Evolutionary conservation across 2,329 filamentous ascomycete genomes (phyloP).

Genomic region (Colletotrichum sp.): DNA sequence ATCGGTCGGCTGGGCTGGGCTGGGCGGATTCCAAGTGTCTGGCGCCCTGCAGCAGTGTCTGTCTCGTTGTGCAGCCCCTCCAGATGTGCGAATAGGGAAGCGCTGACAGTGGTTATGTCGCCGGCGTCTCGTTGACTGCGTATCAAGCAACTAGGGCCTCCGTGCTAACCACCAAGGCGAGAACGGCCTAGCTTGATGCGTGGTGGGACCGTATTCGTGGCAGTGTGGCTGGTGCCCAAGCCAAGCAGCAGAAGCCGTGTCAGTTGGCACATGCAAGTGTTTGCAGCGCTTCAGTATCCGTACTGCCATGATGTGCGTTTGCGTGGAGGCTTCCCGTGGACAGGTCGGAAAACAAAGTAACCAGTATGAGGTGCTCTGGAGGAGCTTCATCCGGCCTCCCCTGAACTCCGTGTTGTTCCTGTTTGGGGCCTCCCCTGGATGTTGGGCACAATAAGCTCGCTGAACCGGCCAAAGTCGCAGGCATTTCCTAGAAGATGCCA

Average conservation of each 20-base stretch:
- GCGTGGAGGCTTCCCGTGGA: background rate
- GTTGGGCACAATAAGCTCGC: background rate
- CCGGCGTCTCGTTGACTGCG: background rate
- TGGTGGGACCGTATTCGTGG: constrained; percentile 5
- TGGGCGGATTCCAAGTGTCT: constrained; percentile 8
- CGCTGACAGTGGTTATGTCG: background rate
- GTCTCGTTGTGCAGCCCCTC: background rate
- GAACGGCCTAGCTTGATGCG: background rate
- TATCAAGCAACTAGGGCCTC: background rate
- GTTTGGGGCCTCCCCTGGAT: background rate
- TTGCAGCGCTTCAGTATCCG: background rate
- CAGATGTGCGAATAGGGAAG: background rate
- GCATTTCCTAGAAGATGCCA: background rate
- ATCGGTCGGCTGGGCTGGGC: background rate
- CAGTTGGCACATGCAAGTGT: background rate
- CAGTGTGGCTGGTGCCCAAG: constrained; percentile 8
- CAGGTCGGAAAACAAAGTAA: background rate
- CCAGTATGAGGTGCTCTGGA: background rate
- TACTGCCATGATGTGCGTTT: background rate
- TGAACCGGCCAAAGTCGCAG: background rate
- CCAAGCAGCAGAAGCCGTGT: background rate
- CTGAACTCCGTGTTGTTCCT: background rate
- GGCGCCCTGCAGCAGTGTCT: background rate
- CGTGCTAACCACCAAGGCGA: background rate
- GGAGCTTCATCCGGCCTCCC: background rate